These are phyloP conservation scores for Chaetomium globosum DNA, from an alignment of 2,329 filamentous ascomycete genomes.

Conservation along the genomic window DNA sequence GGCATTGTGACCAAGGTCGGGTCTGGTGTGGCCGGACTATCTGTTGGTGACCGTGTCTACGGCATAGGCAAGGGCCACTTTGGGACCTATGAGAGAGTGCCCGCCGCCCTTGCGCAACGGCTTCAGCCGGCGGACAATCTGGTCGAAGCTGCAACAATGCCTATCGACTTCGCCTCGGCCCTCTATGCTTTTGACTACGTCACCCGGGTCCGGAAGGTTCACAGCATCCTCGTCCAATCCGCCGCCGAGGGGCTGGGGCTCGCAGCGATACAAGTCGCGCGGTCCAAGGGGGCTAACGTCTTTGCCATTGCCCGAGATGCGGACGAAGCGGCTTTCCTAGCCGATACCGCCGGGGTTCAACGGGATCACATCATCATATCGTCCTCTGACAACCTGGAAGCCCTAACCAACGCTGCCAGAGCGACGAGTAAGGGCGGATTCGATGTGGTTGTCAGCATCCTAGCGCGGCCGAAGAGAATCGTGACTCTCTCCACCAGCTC, in stretches of 20 bases:
- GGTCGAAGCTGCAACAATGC: neutral
- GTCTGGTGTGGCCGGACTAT: neutral
- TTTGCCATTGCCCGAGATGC: neutral
- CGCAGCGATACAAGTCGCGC: neutral
- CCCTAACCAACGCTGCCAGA: neutral
- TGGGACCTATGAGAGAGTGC: neutral
- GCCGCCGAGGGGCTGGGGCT: neutral
- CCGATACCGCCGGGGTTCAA: neutral
- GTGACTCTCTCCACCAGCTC: neutral
- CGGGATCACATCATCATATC: neutral
- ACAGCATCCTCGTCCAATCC: neutral
- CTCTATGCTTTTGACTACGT: neutral
- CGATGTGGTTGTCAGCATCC: neutral
- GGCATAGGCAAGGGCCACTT: neutral
- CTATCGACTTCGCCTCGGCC: neutral
- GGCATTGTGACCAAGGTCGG: neutral
- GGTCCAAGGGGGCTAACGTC: neutral
- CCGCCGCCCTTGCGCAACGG: neutral
- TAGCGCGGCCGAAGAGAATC: neutral
- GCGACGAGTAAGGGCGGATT: neutral
- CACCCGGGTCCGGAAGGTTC: neutral
- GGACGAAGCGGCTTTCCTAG: neutral
- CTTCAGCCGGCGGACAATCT: neutral
- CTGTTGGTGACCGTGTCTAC: neutral
- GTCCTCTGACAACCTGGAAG: neutral